phyloP scores from a whole-genome alignment of 139 green algal genomes.

The Chlorella sp. region DNA sequence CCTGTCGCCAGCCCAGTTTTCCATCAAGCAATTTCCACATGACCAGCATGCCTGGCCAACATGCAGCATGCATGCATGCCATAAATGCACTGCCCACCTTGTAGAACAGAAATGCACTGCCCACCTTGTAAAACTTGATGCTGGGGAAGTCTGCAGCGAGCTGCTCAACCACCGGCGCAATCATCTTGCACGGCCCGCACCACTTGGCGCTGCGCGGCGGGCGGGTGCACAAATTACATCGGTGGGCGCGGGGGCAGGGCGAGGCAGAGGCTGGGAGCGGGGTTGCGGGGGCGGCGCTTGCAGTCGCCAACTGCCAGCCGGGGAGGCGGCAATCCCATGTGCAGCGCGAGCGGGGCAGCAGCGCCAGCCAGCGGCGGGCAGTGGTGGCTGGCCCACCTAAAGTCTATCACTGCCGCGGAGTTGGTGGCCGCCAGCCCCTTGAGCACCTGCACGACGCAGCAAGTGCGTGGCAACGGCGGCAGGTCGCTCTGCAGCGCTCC shows the following conservation, averaged over 20 bases:
- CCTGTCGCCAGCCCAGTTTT: slow-evolving; percentile 19
- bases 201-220: background rate
- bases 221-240: background rate
- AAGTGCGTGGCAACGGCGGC: too few species aligned
- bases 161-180: slow-evolving; percentile 50
- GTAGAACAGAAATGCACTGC: slow-evolving; percentile 82
- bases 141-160: slow-evolving; percentile 24
- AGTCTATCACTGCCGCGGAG: background rate
- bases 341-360: too few species aligned
- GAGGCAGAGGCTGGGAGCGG: too few species aligned
- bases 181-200: slow-evolving; percentile 48
- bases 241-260: too few species aligned
- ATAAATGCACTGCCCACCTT: background rate
- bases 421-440: slow-evolving; percentile 20
- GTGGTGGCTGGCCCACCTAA: too few species aligned
- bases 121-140: slow-evolving; percentile 71
- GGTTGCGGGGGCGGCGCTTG: too few species aligned
- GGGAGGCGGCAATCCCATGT: too few species aligned
- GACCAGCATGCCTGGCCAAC: background rate
- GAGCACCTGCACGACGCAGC: background rate
- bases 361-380: too few species aligned
- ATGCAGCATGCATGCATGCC: background rate
- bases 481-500: too few species aligned
- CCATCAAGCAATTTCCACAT: too few species aligned
- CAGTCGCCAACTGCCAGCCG: too few species aligned